These are phyloP conservation scores for Seiridium unicorne DNA, from an alignment of 2,329 filamentous ascomycete species.

Conservation along the genomic window DNA sequence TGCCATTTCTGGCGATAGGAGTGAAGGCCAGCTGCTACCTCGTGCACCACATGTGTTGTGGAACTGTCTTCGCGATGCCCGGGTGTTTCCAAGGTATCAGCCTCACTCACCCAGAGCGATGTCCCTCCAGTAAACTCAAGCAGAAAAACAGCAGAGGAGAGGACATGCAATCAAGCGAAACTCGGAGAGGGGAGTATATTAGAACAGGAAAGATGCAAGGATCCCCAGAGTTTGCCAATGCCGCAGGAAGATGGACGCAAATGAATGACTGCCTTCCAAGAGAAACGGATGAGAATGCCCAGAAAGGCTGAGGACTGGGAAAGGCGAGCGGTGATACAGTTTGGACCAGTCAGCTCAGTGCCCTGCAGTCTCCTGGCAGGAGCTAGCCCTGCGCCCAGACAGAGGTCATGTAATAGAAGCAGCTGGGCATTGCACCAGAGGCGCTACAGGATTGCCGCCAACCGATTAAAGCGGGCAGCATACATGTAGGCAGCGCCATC, in stretches of 20 bases:
- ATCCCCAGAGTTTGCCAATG: neutral
- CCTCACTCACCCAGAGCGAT: neutral
- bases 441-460: no score
- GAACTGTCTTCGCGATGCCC: neutral
- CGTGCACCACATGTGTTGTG: constrained; percentile 9
- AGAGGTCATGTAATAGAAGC: neutral
- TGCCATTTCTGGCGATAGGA: constrained; percentile 1
- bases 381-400: neutral
- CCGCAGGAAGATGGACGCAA: neutral
- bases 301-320: constrained; percentile 1
- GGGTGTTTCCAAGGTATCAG: neutral
- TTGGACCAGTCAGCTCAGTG: neutral
- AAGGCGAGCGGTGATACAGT: neutral
- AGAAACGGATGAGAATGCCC: constrained; percentile 3
- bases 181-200: neutral
- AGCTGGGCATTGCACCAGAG: no score
- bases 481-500: no score
- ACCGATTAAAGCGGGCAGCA: no score
- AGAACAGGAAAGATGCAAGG: neutral
- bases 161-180: neutral
- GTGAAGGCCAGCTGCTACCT: neutral
- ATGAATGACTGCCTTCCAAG: neutral
- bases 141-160: neutral
- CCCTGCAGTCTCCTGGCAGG: neutral
- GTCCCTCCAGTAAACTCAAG: neutral